phyloP scores from a whole-genome alignment of 306 rosid genomes.

The Inga oerstediana region DNA sequence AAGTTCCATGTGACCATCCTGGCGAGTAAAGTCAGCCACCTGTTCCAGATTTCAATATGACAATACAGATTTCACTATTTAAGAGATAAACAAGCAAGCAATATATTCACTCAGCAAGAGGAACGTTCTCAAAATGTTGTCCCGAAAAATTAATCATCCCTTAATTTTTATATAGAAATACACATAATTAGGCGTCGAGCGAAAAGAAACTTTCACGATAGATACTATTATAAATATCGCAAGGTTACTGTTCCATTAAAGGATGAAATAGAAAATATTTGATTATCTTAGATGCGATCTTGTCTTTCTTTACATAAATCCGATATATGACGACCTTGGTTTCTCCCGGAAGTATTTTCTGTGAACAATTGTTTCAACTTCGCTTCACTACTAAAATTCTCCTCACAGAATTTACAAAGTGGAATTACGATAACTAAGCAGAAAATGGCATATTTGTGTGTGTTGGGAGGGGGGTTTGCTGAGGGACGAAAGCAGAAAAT shows the following conservation, averaged over 20 bases:
- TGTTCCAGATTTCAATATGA: conserved; percentile 39
- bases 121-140: background rate
- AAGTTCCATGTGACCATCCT: conserved; percentile 46
- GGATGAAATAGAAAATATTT: background rate
- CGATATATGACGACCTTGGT: background rate
- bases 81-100: conserved; percentile 26
- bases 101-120: background rate
- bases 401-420: background rate
- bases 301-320: background rate
- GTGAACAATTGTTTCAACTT: background rate
- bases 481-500: background rate
- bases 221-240: background rate
- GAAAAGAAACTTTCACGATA: background rate
- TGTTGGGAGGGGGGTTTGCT: background rate
- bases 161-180: background rate
- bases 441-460: background rate
- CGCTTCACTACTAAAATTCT: background rate
- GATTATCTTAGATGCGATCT: background rate
- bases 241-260: background rate
- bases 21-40: conserved; percentile 51
- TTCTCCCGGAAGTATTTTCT: background rate
- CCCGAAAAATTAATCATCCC: background rate
- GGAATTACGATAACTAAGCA: background rate
- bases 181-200: background rate
- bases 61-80: background rate